Base-by-base conservation (phyloP, 1,284 basidiomycete species). In the Ganoderma lingzhi region DNA sequence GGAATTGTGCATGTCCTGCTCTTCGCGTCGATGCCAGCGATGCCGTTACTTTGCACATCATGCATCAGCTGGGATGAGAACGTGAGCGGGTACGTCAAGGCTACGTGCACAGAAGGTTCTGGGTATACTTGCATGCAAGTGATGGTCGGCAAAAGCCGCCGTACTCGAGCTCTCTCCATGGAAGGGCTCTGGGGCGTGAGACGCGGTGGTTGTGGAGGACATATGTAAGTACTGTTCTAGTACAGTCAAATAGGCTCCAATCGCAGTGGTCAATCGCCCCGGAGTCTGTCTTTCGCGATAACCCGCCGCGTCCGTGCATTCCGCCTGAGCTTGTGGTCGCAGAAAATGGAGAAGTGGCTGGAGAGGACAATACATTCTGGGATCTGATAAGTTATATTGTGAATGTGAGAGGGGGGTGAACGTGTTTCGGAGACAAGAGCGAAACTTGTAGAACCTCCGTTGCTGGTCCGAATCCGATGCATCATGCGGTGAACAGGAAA, bases 361-460 rank as follows among this genome's bases (percentile, higher is more conserved):
- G 32, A 17, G 15, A 56, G 55, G 15, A 56, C 15, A 56, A 56
- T 17, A 56, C 30, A n/a, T 23, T 23, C 23, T 23, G 23, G 23
- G 23, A 23, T 23, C 23, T 23, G 23, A 23, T 23, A 23, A 23
- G 23, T 23, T 23, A 23, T 23, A 23, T 23, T 23, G 23, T 23
- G 23, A 23, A 23, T 23, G 23, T 23, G 23, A 23, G 23, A 23
- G 23, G 23, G 3, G 19, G 3, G 8, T 4, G 3, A 17, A 37
- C 6, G n/a, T 59, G 56, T 59, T 59, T 59, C 56, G 56, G 56
- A 59, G 35, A 59, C 53, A 56, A 56, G 53, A 35, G 53, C 53
- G 56, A 59, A 5, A 48, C 0, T n/a, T n/a, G 6, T 8, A 48
- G 32, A 9, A 32, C 19, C 5, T 5, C 35, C 6, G 32, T 6